Percentiles rank a stretch among this genome's conserved stretches.
These are phyloP conservation scores for Auriscalpium vulgare DNA, from an alignment of 768 basidiomycete species.

Conservation along the genomic window DNA sequence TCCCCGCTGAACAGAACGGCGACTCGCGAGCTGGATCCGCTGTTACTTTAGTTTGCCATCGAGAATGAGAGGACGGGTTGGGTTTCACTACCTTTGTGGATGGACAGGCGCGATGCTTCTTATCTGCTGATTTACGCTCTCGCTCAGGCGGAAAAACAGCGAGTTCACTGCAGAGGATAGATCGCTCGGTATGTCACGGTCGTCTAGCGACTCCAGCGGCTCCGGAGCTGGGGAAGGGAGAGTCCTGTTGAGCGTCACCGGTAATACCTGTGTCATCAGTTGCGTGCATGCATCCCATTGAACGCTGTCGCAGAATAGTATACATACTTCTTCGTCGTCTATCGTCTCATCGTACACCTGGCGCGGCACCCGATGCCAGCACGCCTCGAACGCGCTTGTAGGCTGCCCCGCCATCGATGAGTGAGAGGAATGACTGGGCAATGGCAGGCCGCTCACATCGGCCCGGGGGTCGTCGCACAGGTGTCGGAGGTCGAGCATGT, in stretches of 20 bases:
- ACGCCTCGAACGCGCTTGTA: conserved; percentile 11
- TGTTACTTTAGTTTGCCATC: not conserved
- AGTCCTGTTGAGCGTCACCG: conserved; percentile 24
- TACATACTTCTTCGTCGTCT: too few species aligned
- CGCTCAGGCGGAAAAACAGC: conserved; percentile 47
- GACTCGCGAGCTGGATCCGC: conserved; percentile 34
- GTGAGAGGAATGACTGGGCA: too few species aligned
- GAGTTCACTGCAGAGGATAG: conserved; percentile 37
- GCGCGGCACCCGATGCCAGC: conserved; percentile 3
- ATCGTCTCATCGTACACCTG: conserved; percentile 21
- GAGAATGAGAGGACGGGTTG: too few species aligned
- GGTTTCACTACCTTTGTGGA: too few species aligned
- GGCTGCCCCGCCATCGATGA: too few species aligned
- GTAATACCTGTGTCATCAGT: too few species aligned
- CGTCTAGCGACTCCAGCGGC: conserved; percentile 28
- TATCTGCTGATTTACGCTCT: conserved; percentile 62
- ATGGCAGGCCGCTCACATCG: not conserved
- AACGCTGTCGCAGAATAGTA: too few species aligned
- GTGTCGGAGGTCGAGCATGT: too few species aligned
- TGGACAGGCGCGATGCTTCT: conserved; percentile 47
- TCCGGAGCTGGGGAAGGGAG: conserved; percentile 31
- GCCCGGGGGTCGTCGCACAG: too few species aligned
- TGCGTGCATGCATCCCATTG: too few species aligned
- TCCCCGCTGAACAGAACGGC: conserved; percentile 94
- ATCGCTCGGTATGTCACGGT: conserved; percentile 38